Percentiles rank a stretch among this genome's conserved stretches.
Conservation (phyloP, 345 rosid species). For the Aethionema arabicum region DNA sequence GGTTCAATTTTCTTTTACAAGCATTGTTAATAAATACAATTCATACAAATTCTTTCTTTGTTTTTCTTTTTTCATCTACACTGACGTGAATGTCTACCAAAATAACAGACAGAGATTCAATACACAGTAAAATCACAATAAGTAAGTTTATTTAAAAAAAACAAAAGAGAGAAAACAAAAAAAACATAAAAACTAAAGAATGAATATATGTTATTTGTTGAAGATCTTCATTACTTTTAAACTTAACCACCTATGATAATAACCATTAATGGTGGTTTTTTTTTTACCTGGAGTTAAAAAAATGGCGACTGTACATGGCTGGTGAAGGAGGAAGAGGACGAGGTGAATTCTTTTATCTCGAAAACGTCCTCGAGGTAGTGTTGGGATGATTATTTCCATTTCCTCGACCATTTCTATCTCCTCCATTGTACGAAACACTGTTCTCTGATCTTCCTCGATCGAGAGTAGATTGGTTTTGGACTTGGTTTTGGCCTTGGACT, state of each 20-base stretch:
- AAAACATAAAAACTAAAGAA: conserved; percentile 15
- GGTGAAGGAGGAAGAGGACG: not conserved
- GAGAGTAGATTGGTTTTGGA: conserved; percentile 29
- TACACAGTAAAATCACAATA: conserved; percentile 5
- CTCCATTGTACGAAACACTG: conserved; percentile 31
- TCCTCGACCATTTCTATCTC: conserved; percentile 39
- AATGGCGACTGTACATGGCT: conserved; percentile 32
- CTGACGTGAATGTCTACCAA: conserved; percentile 31
- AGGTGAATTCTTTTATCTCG: conserved; percentile 36
- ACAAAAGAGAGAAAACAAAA: conserved; percentile 7
- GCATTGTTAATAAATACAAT: conserved; percentile 4
- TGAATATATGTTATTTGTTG: conserved; percentile 34
- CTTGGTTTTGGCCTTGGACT: conserved; percentile 24
- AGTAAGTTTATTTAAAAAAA: conserved; percentile 15
- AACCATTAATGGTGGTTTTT: conserved; percentile 3
- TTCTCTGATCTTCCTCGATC: conserved; percentile 49
- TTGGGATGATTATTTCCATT: conserved; percentile 31
- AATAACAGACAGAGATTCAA: conserved; percentile 17
- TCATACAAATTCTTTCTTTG: not conserved
- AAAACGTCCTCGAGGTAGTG: conserved; percentile 36
- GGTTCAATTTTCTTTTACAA: too few relatives aligned
- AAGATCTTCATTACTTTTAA: not conserved
- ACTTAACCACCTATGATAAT: conserved; percentile 1
- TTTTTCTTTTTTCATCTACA: conserved; percentile 9
- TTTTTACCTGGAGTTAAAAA: conserved; percentile 17